Conservation (phyloP, 2,329 filamentous ascomycete genomes). For the Hypomyces perniciosus region DNA sequence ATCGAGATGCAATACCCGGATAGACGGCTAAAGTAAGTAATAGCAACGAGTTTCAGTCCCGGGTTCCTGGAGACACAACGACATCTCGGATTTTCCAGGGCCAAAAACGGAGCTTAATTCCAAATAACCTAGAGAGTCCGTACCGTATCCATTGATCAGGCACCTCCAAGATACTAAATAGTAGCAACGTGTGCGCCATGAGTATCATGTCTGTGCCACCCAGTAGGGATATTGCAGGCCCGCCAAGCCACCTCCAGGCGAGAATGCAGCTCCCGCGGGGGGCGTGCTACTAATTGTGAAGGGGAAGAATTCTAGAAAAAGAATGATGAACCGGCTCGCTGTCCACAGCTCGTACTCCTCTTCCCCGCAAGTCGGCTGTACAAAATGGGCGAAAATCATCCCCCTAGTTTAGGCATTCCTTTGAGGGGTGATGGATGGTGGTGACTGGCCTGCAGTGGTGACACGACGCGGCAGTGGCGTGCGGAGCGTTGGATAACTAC, state of each 20-base stretch:
- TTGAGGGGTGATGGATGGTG: slow-evolving; percentile 4
- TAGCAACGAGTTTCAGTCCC: neutral
- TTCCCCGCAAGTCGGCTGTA: slow-evolving; percentile 4
- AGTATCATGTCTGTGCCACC: too few species aligned
- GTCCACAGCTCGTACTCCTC: neutral
- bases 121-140: too few species aligned
- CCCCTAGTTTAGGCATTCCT: neutral
- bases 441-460: slow-evolving; percentile 9
- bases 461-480: slow-evolving; percentile 13
- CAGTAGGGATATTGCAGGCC: too few species aligned
- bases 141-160: too few species aligned
- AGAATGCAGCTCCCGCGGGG: too few species aligned
- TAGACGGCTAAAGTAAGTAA: slow-evolving; percentile 7
- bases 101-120: too few species aligned
- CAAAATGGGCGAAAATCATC: neutral
- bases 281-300: slow-evolving; percentile 1
- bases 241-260: too few species aligned
- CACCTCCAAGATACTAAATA: too few species aligned
- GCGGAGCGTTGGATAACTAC: slow-evolving; percentile 1
- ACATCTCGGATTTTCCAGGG: neutral
- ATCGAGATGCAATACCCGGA: slow-evolving; percentile 10
- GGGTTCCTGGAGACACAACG: neutral
- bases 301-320: slow-evolving; percentile 11
- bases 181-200: too few species aligned
- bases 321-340: neutral